Evolutionary conservation across 2,329 filamentous ascomycete species (phyloP).

Genomic region (Pseudogymnoascus sp.): DNA sequence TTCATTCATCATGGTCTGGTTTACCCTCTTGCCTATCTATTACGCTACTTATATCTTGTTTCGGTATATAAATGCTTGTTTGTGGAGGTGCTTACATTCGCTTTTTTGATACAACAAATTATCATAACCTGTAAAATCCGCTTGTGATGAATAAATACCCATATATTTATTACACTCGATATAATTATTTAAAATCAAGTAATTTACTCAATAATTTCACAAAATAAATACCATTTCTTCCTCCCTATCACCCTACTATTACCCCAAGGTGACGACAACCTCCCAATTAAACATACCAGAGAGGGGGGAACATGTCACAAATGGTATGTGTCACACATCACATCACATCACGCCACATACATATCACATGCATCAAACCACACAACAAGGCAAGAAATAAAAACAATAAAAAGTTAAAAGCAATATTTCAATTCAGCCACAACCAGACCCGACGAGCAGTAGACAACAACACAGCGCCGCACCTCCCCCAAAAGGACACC

Average conservation of each 20-base stretch:
- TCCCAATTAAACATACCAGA: not conserved
- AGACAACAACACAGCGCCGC: not conserved
- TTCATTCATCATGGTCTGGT: not conserved
- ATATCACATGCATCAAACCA: not conserved
- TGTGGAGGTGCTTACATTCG: not conserved
- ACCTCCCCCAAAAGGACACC: not conserved
- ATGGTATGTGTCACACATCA: not conserved
- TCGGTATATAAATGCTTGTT: not conserved
- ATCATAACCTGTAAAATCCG: not conserved
- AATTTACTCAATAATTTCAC: not conserved
- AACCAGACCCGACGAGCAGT: not conserved
- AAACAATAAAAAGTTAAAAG: not conserved
- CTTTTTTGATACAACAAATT: not conserved
- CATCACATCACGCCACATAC: not conserved
- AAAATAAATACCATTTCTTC: not conserved
- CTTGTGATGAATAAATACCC: not conserved
- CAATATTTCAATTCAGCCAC: not conserved
- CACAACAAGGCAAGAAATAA: not conserved
- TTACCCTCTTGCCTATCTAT: not conserved
- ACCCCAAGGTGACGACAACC: not conserved
- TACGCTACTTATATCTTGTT: not conserved
- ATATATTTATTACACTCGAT: not conserved
- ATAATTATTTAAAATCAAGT: not conserved
- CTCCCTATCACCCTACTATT: not conserved
- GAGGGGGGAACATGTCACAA: not conserved